Conservation (phyloP, 2,329 filamentous ascomycete genomes). For the Verticillium albo-atrum region DNA sequence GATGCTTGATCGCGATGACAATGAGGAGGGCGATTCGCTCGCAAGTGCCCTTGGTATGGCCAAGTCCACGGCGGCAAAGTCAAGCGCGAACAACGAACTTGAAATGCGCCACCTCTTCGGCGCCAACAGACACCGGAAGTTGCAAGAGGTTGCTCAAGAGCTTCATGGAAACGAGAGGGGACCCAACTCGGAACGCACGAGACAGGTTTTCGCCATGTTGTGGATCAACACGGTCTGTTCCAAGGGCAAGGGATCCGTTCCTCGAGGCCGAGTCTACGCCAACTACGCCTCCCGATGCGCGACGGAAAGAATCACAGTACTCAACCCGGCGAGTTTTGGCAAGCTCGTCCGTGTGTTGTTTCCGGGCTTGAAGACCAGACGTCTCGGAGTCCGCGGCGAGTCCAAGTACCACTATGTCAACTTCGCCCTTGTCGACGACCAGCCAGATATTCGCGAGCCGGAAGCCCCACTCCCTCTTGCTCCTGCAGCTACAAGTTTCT, state of each 20-base stretch:
- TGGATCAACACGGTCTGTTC: conserved; percentile 74
- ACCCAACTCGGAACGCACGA: conserved; percentile 75
- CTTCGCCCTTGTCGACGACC: conserved; percentile 56
- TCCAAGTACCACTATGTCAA: conserved; percentile 96
- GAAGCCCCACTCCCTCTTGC: conserved; percentile 41
- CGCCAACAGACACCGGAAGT: conserved; percentile 61
- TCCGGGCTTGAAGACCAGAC: conserved; percentile 86
- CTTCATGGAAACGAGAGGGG: conserved; percentile 76
- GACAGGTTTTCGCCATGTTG: conserved; percentile 84
- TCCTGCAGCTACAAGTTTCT: conserved; percentile 44
- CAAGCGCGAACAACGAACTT: conserved; percentile 74
- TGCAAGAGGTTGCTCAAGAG: conserved; percentile 70
- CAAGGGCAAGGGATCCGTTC: conserved; percentile 78
- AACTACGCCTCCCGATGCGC: conserved; percentile 92
- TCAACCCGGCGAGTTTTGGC: conserved; percentile 96
- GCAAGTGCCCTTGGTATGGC: conserved; percentile 34
- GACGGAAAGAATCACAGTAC: conserved; percentile 85
- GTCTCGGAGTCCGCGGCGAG: conserved; percentile 88
- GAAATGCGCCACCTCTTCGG: conserved; percentile 73
- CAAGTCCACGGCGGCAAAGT: conserved; percentile 55
- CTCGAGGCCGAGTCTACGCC: conserved; percentile 88
- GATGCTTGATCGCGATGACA: conserved; percentile 56
- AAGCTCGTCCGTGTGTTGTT: conserved; percentile 96
- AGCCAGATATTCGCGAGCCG: conserved; percentile 41
- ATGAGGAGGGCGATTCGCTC: conserved; percentile 52